A percentile compares a stretch with the other conserved stretches of the same genome.
phyloP scores from a whole-genome alignment of 441 rosid genomes.

The Croton setiger region DNA sequence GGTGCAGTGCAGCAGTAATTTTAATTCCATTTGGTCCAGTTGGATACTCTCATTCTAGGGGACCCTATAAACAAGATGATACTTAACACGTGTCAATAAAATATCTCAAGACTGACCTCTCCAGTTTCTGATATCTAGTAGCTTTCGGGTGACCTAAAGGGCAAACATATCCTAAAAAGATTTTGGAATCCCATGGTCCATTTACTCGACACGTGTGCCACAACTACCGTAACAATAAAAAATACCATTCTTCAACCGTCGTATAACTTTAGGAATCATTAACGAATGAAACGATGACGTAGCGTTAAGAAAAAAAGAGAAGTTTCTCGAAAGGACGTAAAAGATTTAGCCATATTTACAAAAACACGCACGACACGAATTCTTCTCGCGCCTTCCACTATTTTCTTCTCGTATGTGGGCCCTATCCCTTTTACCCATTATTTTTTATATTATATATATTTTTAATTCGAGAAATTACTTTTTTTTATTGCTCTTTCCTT shows the following conservation, averaged over 20 bases:
- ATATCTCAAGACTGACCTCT: no score
- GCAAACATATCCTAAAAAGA: not conserved
- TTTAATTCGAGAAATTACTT: not conserved
- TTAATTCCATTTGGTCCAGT: no score
- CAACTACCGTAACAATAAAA: not conserved
- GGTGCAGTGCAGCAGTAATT: not conserved
- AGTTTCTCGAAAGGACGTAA: not conserved
- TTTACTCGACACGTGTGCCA: not conserved
- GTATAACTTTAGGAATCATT: not conserved
- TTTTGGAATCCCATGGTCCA: not conserved
- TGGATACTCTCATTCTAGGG: no score
- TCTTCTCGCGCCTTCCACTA: constrained; percentile 48
- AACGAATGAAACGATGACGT: not conserved
- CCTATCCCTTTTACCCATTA: constrained; percentile 23
- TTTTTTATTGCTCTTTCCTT: constrained; percentile 31
- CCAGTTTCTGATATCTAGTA: not conserved
- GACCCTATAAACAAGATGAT: no score
- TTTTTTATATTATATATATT: constrained; percentile 14
- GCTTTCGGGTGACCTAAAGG: not conserved
- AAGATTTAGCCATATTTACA: not conserved
- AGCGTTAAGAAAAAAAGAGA: not conserved
- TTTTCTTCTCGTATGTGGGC: constrained; percentile 22
- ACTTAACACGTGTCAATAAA: no score
- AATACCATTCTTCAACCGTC: not conserved
- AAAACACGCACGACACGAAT: constrained; percentile 12